Evolutionary conservation across 2,329 filamentous ascomycete genomes (phyloP).

Genomic region (Cordyceps sp.): DNA sequence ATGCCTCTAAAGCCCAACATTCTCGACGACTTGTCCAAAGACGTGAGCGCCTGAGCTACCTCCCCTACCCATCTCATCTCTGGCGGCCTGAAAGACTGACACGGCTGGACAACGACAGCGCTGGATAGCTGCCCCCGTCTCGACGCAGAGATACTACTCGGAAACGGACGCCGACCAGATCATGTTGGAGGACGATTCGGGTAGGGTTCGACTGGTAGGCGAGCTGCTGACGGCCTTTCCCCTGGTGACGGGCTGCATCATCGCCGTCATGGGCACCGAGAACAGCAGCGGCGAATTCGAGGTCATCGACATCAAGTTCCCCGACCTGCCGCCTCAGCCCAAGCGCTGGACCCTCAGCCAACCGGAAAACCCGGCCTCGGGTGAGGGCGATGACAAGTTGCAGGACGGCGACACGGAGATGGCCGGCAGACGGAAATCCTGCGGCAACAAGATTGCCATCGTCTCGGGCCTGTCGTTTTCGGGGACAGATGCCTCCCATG

Average conservation of each 20-base stretch:
- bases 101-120: slow-evolving; percentile 50
- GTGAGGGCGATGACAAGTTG: no score
- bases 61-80: background rate
- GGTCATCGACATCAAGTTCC: slow-evolving; percentile 75
- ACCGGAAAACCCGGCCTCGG: no score
- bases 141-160: slow-evolving; percentile 59
- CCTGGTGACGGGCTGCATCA: slow-evolving; percentile 82
- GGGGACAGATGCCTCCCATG: slow-evolving; percentile 53
- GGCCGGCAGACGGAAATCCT: slow-evolving; percentile 3
- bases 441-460: slow-evolving; percentile 52
- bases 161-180: slow-evolving; percentile 44
- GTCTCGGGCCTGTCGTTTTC: slow-evolving; percentile 80
- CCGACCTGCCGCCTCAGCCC: slow-evolving; percentile 71
- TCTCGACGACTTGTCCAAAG: slow-evolving; percentile 84
- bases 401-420: no score
- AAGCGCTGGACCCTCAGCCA: slow-evolving; percentile 62
- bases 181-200: slow-evolving; percentile 93
- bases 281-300: slow-evolving; percentile 86
- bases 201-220: slow-evolving; percentile 67
- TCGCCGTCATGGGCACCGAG: slow-evolving; percentile 90
- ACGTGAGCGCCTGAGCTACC: slow-evolving; percentile 36
- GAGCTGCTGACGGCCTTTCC: slow-evolving; percentile 47
- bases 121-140: slow-evolving; percentile 73
- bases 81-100: background rate
- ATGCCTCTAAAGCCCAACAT: slow-evolving; percentile 94